phyloP scores from a whole-genome alignment of 2,329 filamentous ascomycete genomes.

The Colletotrichum scovillei region DNA sequence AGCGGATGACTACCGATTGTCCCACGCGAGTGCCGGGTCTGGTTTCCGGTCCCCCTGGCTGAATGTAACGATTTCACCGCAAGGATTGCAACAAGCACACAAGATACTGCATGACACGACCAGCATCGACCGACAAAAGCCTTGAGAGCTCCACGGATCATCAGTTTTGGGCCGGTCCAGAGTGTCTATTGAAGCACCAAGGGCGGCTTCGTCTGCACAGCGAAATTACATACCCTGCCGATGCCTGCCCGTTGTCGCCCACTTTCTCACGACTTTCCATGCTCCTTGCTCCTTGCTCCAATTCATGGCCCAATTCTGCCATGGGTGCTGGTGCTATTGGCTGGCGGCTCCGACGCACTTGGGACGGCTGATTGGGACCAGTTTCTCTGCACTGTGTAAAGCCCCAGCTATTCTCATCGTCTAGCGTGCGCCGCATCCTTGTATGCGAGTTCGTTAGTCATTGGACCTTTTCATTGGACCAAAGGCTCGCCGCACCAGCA shows the following conservation, averaged over 20 bases:
- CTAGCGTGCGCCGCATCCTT: constrained; percentile 33
- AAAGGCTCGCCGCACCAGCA: neutral
- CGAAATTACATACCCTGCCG: constrained; percentile 15
- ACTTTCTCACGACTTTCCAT: constrained; percentile 16
- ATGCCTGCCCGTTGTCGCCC: neutral
- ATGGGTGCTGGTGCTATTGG: constrained; percentile 22
- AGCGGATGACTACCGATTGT: constrained; percentile 15
- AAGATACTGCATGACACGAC: neutral
- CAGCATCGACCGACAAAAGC: constrained; percentile 2
- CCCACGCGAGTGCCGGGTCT: constrained; percentile 14
- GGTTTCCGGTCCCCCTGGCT: neutral
- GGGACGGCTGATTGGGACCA: constrained; percentile 14
- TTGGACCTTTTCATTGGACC: constrained; percentile 21
- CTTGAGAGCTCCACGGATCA: constrained; percentile 25
- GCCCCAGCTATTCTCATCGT: neutral
- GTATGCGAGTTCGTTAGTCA: constrained; percentile 32
- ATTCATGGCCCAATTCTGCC: constrained; percentile 34
- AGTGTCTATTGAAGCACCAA: constrained; percentile 10
- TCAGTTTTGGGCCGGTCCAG: constrained; percentile 29
- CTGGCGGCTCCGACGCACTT: constrained; percentile 24
- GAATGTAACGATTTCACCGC: constrained; percentile 17
- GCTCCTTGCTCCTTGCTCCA: constrained; percentile 11
- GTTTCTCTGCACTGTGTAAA: constrained; percentile 15
- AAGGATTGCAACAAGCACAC: constrained; percentile 13
- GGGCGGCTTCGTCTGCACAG: constrained; percentile 14